A percentile compares a stretch with the other conserved stretches of the same genome.
These are phyloP conservation scores for Afroboletus lepidellus DNA, from an alignment of 1,284 basidiomycete species.

Conservation along the genomic window DNA sequence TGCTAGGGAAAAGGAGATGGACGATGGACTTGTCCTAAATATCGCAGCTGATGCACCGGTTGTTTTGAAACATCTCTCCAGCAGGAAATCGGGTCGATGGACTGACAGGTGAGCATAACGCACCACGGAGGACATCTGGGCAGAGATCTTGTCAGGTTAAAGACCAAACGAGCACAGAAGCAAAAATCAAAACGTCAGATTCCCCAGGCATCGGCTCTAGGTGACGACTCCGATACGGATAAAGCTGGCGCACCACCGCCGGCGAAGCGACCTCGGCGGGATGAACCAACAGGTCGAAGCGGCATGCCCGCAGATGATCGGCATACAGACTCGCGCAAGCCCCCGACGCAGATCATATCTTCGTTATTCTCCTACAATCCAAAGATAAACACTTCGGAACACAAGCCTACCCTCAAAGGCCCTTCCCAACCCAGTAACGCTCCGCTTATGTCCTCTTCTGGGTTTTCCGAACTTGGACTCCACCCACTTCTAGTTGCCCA, in stretches of 20 bases:
- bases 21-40: slow-evolving; percentile 70
- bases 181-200: slow-evolving; percentile 46
- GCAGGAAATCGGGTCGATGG: slow-evolving; percentile 78
- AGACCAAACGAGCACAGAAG: slow-evolving; percentile 67
- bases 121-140: background rate
- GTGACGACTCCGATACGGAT: slow-evolving; percentile 16
- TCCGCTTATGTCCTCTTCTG: slow-evolving; percentile 70
- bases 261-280: slow-evolving; percentile 51
- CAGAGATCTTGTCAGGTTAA: slow-evolving; percentile 47
- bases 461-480: slow-evolving; percentile 75
- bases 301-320: slow-evolving; percentile 15
- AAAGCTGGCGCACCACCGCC: slow-evolving; percentile 36
- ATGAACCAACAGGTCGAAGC: slow-evolving; percentile 22
- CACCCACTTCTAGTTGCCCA: slow-evolving; percentile 82
- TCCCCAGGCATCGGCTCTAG: slow-evolving; percentile 10
- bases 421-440: slow-evolving; percentile 76
- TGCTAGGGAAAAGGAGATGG: slow-evolving; percentile 44
- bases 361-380: slow-evolving; percentile 89
- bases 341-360: slow-evolving; percentile 77
- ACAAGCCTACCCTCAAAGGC: slow-evolving; percentile 28
- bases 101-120: slow-evolving; percentile 66
- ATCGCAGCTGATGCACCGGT: slow-evolving; percentile 45
- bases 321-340: slow-evolving; percentile 33
- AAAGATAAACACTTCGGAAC: slow-evolving; percentile 49
- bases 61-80: slow-evolving; percentile 28